Evolutionary conservation across 805 yeast species (phyloP).

Genomic region (Metschnikowia reukaufii): DNA sequence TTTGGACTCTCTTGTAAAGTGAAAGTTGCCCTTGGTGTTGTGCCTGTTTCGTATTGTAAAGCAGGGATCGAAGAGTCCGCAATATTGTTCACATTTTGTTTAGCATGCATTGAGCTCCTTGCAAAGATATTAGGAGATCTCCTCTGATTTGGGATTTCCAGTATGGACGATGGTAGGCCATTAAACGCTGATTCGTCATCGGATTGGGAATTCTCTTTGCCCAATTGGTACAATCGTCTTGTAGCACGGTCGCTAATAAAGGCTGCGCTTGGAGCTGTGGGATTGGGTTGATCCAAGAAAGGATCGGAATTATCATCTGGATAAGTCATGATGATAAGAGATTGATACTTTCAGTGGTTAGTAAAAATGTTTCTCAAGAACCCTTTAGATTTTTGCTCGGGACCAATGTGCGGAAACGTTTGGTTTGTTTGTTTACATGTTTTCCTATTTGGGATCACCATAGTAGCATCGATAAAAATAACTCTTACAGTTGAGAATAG

Average conservation of each 20-base stretch:
- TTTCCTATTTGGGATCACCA: conserved; percentile 22
- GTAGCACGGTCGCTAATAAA: conserved; percentile 40
- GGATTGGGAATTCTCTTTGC: conserved; percentile 20
- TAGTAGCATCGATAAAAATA: background rate
- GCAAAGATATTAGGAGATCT: conserved; percentile 47
- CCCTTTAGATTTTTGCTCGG: background rate
- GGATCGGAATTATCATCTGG: conserved; percentile 23
- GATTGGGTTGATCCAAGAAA: conserved; percentile 31
- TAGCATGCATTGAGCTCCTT: conserved; percentile 33
- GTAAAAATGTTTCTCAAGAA: background rate
- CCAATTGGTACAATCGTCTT: conserved; percentile 32
- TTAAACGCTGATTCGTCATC: conserved; percentile 26
- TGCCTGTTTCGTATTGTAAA: conserved; percentile 10
- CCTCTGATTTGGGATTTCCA: conserved; percentile 26
- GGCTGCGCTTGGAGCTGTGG: conserved; percentile 39
- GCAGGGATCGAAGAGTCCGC: conserved; percentile 11
- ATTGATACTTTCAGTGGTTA: background rate
- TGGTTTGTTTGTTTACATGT: conserved; percentile 18
- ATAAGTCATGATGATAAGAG: background rate
- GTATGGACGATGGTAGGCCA: conserved; percentile 34
- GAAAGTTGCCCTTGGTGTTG: conserved; percentile 63
- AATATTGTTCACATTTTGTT: conserved; percentile 5
- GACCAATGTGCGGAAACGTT: background rate
- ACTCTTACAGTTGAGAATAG: background rate
- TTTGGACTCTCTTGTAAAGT: conserved; percentile 69